Evolutionary conservation across 2,329 filamentous ascomycete species (phyloP).

Genomic region (Bipolaris victoriae): DNA sequence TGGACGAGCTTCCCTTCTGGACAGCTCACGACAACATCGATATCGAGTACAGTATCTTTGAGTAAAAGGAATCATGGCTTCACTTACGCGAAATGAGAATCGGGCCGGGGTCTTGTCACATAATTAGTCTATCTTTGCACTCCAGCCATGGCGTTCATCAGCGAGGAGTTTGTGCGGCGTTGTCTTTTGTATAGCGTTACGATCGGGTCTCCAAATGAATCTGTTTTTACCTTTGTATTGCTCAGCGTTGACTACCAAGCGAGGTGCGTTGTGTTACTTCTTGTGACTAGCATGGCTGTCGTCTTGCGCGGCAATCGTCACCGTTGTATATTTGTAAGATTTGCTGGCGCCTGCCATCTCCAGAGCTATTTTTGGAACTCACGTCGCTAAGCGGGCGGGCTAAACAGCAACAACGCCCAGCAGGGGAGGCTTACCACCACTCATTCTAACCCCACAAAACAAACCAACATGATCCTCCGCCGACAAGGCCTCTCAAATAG

Average conservation of each 20-base stretch:
- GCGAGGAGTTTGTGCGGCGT: conserved; percentile 6
- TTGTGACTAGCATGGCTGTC: conserved; percentile 22
- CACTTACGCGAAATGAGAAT: neutral
- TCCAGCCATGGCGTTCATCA: conserved; percentile 4
- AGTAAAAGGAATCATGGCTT: conserved; percentile 15
- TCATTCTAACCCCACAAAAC: conserved; percentile 1
- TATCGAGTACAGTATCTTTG: conserved; percentile 28
- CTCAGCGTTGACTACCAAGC: conserved; percentile 2
- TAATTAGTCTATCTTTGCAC: neutral
- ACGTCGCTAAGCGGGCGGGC: conserved; percentile 22
- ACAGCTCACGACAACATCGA: conserved; percentile 38
- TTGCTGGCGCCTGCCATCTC: conserved; percentile 2
- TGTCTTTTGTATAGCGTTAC: conserved; percentile 9
- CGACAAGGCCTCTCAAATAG: neutral
- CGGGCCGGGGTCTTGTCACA: neutral
- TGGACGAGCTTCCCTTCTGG: conserved; percentile 50
- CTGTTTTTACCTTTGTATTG: conserved; percentile 10
- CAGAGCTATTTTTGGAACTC: conserved; percentile 12
- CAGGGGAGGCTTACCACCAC: conserved; percentile 6
- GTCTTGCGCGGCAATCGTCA: neutral
- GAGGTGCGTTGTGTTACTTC: conserved; percentile 13
- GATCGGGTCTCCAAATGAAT: conserved; percentile 3
- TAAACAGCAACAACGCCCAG: conserved; percentile 6
- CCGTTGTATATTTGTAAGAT: conserved; percentile 1
- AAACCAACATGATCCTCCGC: neutral